These are phyloP conservation scores for Penicillium subrubescens DNA, from an alignment of 495 filamentous ascomycete genomes.

Conservation along the genomic window DNA sequence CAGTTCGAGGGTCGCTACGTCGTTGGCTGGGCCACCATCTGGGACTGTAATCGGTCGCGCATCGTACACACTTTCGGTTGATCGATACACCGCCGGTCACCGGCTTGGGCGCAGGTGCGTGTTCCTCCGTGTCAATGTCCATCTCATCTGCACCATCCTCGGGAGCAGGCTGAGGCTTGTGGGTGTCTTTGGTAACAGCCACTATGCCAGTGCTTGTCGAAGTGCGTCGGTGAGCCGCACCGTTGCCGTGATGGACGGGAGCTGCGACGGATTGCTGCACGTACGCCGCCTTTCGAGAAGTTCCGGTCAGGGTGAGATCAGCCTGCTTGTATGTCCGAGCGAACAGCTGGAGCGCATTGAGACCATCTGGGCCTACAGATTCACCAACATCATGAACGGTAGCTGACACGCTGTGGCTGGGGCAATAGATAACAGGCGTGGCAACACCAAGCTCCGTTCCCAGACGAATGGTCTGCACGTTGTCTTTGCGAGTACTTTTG, in stretches of 20 bases:
- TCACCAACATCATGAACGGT: conserved; percentile 79
- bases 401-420: conserved; percentile 73
- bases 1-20: conserved; percentile 27
- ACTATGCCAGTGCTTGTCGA: conserved; percentile 39
- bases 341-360: conserved; percentile 83
- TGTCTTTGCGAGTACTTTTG: conserved; percentile 81
- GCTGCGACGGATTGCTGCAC: conserved; percentile 54
- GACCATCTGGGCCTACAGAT: conserved; percentile 53
- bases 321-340: conserved; percentile 91
- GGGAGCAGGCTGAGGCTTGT: conserved; percentile 26
- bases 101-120: conserved; percentile 21
- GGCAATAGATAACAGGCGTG: conserved; percentile 84
- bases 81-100: conserved; percentile 21
- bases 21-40: conserved; percentile 47
- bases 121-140: conserved; percentile 40
- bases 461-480: conserved; percentile 70
- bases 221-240: conserved; percentile 37
- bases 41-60: conserved; percentile 43
- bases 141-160: conserved; percentile 39
- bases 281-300: conserved; percentile 81
- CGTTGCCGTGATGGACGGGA: conserved; percentile 28
- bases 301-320: conserved; percentile 85
- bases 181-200: conserved; percentile 30
- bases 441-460: conserved; percentile 75
- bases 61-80: conserved; percentile 41